Conservation (phyloP, 2,329 filamentous ascomycete species). For the Fusarium paranaense region DNA sequence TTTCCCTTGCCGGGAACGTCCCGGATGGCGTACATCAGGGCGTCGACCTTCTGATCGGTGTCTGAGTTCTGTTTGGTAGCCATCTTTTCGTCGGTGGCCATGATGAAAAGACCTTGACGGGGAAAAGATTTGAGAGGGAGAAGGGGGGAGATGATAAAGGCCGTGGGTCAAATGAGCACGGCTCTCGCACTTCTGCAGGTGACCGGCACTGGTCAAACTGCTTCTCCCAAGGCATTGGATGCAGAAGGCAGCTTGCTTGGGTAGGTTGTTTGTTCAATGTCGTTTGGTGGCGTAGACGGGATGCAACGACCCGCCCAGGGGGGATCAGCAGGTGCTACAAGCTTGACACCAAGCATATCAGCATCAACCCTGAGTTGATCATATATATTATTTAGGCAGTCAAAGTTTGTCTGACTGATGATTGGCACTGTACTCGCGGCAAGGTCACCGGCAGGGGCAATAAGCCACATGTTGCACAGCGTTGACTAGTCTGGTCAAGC, state of each 20-base stretch:
- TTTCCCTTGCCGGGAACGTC: neutral
- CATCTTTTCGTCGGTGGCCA: neutral
- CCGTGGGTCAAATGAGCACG: neutral
- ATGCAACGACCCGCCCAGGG: neutral
- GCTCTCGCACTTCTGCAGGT: neutral
- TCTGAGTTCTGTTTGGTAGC: neutral
- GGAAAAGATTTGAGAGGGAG: neutral
- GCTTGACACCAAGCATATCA: neutral
- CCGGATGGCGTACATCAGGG: neutral
- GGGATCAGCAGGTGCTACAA: neutral
- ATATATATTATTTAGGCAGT: neutral
- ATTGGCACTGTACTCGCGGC: neutral
- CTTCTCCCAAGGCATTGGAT: neutral
- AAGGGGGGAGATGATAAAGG: neutral
- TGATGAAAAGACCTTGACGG: too few relatives aligned
- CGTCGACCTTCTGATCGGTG: neutral
- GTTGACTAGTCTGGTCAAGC: too few relatives aligned
- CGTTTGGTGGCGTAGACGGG: neutral
- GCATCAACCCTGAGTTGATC: neutral
- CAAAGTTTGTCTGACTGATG: neutral
- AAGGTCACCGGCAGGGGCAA: neutral
- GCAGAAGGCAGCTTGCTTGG: neutral
- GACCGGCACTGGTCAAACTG: neutral
- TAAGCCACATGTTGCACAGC: neutral
- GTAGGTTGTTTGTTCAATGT: neutral